Evolutionary conservation across 2,329 filamentous ascomycete species (phyloP), one percentile per base, ranked within the genome.

Genomic region (Fusarium chlamydosporum): DNA sequence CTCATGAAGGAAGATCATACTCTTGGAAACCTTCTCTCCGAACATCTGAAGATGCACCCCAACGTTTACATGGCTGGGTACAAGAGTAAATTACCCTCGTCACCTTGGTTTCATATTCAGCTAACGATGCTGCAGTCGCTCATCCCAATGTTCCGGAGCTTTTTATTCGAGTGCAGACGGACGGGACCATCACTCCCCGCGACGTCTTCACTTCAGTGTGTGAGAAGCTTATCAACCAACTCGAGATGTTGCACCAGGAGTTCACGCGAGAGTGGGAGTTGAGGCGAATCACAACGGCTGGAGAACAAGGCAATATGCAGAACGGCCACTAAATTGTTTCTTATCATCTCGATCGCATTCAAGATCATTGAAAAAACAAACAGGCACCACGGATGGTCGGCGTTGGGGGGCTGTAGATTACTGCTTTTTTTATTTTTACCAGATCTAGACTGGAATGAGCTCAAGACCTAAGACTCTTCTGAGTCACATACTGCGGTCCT

Each of bases 1-100:
- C 90, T 99, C 81, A 93, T 93, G 81, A 98, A 97, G 80, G 96
- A 99, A 80, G 96, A 99, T 75, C 95, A 97, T 82, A 97, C 95
- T 2, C 88, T 99, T 27, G 96, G 91, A 74, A 97, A 99, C 79
- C 86, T 99, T 57, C 86, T 99, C 58, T 88, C 91, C 47, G 90
- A 93, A 75, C 92, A 95, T 75, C 91, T 99, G 59, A 90, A 96
- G 82, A 90, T 92, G 78, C 91, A 93, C 75, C 87, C 89, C 18
- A 91, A 96, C 77, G 92, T 99, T 73, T 84, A 91, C 74, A 97
- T 98, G 85, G 90, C 94, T 62, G 96, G 92, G 13, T 99, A 99
- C 85, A 96, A 96, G 81, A 89, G 92, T 91, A 79, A 67, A 87
- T 31, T 53, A 4, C 35, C 9, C 16, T 29, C n/a, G 3, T 18